Conservation (phyloP, 495 filamentous ascomycete species). For the Aspergillus nanangensis region DNA sequence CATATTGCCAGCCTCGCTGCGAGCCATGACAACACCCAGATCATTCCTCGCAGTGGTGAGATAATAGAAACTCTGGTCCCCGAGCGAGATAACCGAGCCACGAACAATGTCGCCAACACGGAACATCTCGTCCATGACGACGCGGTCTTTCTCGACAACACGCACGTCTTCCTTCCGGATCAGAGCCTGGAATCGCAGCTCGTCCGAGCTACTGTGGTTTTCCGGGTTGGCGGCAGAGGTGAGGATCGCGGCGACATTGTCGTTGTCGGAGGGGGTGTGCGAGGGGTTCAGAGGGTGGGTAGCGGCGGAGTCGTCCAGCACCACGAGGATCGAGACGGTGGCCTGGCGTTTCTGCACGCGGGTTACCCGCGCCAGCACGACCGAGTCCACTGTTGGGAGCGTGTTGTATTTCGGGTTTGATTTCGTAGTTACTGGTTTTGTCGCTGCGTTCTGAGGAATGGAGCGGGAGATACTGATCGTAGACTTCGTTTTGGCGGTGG, state of each 20-base stretch:
- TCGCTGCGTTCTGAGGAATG: conserved; percentile 17
- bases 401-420: conserved; percentile 55
- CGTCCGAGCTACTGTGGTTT: conserved; percentile 44
- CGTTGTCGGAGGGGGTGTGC: conserved; percentile 34
- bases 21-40: conserved; percentile 90
- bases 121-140: conserved; percentile 87
- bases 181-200: conserved; percentile 43
- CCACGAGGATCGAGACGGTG: conserved; percentile 73
- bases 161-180: conserved; percentile 83
- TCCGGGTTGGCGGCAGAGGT: conserved; percentile 39
- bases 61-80: conserved; percentile 93
- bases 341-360: conserved; percentile 81
- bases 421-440: no score
- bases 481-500: conserved; percentile 49
- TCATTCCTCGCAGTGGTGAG: conserved; percentile 84
- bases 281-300: conserved; percentile 37
- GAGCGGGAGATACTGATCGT: conserved; percentile 50
- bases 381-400: conserved; percentile 72
- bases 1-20: conserved; percentile 78
- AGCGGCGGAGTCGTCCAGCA: conserved; percentile 48
- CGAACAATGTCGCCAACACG: conserved; percentile 90
- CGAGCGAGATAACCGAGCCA: conserved; percentile 83
- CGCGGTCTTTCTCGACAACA: conserved; percentile 91
- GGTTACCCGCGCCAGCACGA: conserved; percentile 78
- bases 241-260: conserved; percentile 48